Percentiles rank a stretch among this genome's conserved stretches.
These are phyloP conservation scores for Hyaloperonospora brassicae DNA, from an alignment of 352 stramenopile species.

Conservation along the genomic window DNA sequence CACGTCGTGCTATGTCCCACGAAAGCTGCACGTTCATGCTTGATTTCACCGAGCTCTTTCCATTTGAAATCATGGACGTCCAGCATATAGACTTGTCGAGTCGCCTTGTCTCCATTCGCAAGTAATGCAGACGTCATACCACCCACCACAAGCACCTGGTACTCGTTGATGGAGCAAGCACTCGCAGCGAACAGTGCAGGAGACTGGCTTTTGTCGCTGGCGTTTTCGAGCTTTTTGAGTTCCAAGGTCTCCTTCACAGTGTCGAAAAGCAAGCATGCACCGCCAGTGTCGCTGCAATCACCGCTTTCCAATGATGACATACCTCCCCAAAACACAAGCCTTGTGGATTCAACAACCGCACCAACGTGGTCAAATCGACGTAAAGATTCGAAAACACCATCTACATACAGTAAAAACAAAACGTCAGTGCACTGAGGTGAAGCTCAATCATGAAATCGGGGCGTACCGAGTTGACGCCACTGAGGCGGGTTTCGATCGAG, in stretches of 20 bases:
- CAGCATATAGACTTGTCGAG: constrained; percentile 48
- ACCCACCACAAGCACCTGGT: constrained; percentile 53
- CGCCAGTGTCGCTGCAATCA: constrained; percentile 19
- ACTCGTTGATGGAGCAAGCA: constrained; percentile 39
- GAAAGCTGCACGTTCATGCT: constrained; percentile 41
- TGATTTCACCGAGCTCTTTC: constrained; percentile 43
- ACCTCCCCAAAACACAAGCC: constrained; percentile 55
- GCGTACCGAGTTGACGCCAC: constrained; percentile 52
- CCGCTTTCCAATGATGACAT: constrained; percentile 35
- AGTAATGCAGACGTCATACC: constrained; percentile 40
- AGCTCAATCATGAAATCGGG: neutral
- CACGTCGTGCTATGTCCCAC: constrained; percentile 49
- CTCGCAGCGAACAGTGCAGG: constrained; percentile 36
- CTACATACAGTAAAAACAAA: constrained; percentile 8
- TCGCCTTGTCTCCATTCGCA: constrained; percentile 30
- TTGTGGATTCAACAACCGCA: constrained; percentile 35
- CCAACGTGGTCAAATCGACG: constrained; percentile 57
- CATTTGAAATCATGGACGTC: constrained; percentile 41
- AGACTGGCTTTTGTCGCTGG: constrained; percentile 23
- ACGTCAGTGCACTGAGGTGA: neutral
- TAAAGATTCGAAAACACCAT: constrained; percentile 6
- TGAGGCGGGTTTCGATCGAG: constrained; percentile 22
- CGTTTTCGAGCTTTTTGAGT: constrained; percentile 30
- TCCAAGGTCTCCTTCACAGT: constrained; percentile 35
- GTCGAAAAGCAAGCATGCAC: constrained; percentile 46